A percentile compares a stretch with the other conserved stretches of the same genome.
These are phyloP conservation scores for Diaporthe vaccinii DNA, from an alignment of 2,329 filamentous ascomycete species.

Conservation along the genomic window DNA sequence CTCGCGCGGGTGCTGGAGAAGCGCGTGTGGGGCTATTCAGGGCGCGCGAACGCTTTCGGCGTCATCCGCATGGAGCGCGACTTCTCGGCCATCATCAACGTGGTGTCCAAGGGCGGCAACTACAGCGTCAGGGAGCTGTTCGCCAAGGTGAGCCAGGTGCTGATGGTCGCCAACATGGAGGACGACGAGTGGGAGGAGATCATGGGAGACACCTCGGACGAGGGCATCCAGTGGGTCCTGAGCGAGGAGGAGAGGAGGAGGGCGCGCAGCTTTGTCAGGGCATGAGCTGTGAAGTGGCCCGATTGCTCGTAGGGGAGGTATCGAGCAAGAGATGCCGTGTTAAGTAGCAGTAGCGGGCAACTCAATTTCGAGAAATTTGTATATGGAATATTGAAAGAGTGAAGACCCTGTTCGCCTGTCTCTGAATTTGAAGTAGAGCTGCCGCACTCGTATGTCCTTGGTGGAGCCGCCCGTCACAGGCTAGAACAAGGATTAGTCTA, in stretches of 20 bases:
- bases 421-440: background rate
- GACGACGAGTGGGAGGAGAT: constrained; percentile 95
- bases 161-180: constrained; percentile 93
- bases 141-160: constrained; percentile 81
- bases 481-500: background rate
- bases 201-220: constrained; percentile 64
- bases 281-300: constrained; percentile 7
- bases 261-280: constrained; percentile 76
- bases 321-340: background rate
- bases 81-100: constrained; percentile 79
- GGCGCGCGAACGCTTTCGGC: constrained; percentile 84
- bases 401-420: background rate
- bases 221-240: constrained; percentile 79
- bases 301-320: background rate
- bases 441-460: background rate
- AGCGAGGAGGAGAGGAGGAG: constrained; percentile 80
- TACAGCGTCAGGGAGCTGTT: constrained; percentile 86
- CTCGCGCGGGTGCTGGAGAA: constrained; percentile 88
- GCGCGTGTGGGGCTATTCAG: constrained; percentile 84
- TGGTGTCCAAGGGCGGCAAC: constrained; percentile 77
- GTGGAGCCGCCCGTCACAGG: background rate
- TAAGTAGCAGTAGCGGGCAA: constrained; percentile 26
- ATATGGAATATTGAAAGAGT: background rate
- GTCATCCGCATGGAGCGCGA: constrained; percentile 88
- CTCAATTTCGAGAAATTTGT: background rate